Percentiles rank a stretch among this genome's conserved stretches.
phyloP scores from a whole-genome alignment of 495 filamentous ascomycete species.

The Parmelia sp. region DNA sequence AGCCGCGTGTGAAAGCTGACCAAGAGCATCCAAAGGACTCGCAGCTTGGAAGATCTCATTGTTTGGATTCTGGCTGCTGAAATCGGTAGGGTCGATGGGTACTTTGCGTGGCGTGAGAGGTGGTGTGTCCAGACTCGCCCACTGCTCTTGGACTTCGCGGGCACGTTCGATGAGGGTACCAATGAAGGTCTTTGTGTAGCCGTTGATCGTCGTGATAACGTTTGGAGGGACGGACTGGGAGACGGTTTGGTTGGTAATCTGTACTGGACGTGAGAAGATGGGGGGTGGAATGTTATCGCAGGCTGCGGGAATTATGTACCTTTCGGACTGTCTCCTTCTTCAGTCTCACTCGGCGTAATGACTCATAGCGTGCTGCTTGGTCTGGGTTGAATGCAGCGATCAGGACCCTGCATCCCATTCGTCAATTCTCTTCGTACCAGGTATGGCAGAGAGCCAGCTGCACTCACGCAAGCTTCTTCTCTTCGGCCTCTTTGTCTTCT shows the following conservation, averaged over 20 bases:
- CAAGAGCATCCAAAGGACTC: constrained; percentile 5
- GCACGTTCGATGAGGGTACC: constrained; percentile 79
- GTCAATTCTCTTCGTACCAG: neutral
- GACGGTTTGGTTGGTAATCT: constrained; percentile 81
- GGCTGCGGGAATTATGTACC: constrained; percentile 8
- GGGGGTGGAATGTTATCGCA: no score
- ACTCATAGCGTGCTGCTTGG: constrained; percentile 67
- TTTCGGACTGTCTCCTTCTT: constrained; percentile 53
- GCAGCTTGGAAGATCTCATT: constrained; percentile 14
- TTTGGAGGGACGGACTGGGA: constrained; percentile 77
- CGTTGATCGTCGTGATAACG: constrained; percentile 72
- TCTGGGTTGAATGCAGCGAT: constrained; percentile 59
- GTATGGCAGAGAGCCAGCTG: constrained; percentile 28
- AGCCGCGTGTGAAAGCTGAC: neutral
- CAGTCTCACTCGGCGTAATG: constrained; percentile 65
- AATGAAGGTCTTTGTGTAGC: constrained; percentile 76
- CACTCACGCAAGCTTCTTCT: constrained; percentile 56
- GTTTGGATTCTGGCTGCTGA: constrained; percentile 15
- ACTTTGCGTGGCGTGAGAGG: constrained; percentile 29
- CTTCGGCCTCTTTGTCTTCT: constrained; percentile 60
- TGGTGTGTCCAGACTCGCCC: constrained; percentile 26
- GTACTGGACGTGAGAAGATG: neutral
- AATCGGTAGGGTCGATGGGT: constrained; percentile 22
- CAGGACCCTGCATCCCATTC: constrained; percentile 46
- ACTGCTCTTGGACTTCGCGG: constrained; percentile 70